Evolutionary conservation across 148 eudicot species (phyloP), one percentile per base, ranked within the genome.

Genomic region (Rhododendron griersonianum): DNA sequence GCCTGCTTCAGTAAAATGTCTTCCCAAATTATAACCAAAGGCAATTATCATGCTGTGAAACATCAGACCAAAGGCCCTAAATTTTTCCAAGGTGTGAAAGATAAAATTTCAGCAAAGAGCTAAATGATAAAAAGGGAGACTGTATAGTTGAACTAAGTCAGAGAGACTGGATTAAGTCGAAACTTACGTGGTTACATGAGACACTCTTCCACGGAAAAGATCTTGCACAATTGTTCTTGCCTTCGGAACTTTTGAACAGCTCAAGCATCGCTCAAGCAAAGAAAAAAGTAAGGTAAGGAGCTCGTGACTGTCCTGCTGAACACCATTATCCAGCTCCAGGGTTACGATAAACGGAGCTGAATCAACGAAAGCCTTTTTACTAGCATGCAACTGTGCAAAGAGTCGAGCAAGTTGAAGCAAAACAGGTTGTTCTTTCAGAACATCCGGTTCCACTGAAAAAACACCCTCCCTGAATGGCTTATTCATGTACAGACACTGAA

Each of bases 271-370:
- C 87, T 97, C 99, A 67, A 97, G 95, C 94, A 97, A 92, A 67
- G 98, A 95, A 85, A 95, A 91, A 59, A 97, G 95, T 90, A 97
- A 87, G 59, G 99, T 97, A 28, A 97, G 94, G 88, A 97, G 95
- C 90, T 97, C 99, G 57, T 97, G 98, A 88, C 98, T 95, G 85
- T 97, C 99, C 91, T 97, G 99, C 85, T 97, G 99, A 89, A 95
- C 95, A 85, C 96, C 95, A 88, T 97, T 95, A 90, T 97, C 99
- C 77, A 97, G 91, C 89, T 95, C 99, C 88, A 97, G 90, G n/a
- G 98, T 91, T 89, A 92, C 90, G 61, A 97, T 97, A 88, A 97
- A 94, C 13, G 99, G 99, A 47, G 98, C 98, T 37, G 99, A 95
- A 90, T 97, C 99, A 87, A 95, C 90, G 87, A 93, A 93, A 84